A percentile compares a stretch with the other conserved stretches of the same genome.
phyloP scores from a whole-genome alignment of 148 eudicot genomes.

The Heliosperma pusillum region DNA sequence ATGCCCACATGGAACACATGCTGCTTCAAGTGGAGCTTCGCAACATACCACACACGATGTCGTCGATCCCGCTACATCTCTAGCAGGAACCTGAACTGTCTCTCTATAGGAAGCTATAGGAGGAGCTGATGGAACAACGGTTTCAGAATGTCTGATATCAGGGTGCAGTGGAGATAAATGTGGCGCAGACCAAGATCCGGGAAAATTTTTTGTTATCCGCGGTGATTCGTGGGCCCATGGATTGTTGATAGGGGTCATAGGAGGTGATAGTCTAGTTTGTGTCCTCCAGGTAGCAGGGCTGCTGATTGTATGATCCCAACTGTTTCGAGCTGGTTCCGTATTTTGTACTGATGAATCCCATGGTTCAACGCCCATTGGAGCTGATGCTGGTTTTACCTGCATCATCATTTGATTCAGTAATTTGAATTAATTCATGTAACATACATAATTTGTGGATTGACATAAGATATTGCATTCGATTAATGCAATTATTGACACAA shows the following conservation, averaged over 20 bases:
- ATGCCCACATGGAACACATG: constrained; percentile 65
- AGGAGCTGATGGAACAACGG: constrained; percentile 40
- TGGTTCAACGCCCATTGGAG: constrained; percentile 6
- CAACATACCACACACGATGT: constrained; percentile 47
- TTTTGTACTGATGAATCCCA: constrained; percentile 6
- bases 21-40: constrained; percentile 65
- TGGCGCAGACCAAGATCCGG: constrained; percentile 14
- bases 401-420: background rate
- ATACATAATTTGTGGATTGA: too few species aligned
- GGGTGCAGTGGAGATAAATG: constrained; percentile 15
- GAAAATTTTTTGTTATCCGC: too few species aligned
- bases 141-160: constrained; percentile 3
- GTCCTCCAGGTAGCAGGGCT: constrained; percentile 17
- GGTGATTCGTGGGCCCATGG: constrained; percentile 18
- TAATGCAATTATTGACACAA: too few species aligned
- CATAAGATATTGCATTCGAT: too few species aligned
- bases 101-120: constrained; percentile 12
- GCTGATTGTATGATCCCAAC: constrained; percentile 5
- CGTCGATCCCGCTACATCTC: background rate
- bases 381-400: constrained; percentile 20
- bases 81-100: background rate
- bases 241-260: constrained; percentile 15
- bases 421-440: background rate
- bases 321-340: background rate
- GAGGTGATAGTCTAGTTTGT: constrained; percentile 7